phyloP scores from a whole-genome alignment of 2,329 filamentous ascomycete species.

The Sordariomycetes sp. region DNA sequence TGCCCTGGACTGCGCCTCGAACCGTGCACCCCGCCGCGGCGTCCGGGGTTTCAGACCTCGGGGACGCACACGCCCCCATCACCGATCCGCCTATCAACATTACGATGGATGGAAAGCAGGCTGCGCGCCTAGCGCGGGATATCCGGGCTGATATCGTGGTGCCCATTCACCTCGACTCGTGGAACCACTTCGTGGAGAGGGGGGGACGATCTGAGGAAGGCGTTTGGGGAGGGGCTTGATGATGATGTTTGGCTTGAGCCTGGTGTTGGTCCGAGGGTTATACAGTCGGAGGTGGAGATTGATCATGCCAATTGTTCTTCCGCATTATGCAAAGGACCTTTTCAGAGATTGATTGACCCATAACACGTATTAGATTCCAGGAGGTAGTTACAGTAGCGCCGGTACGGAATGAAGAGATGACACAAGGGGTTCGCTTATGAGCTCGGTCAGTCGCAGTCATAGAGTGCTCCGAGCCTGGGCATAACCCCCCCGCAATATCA shows the following conservation, averaged over 20 bases:
- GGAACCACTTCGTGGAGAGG: constrained; percentile 27
- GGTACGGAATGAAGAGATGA: too few species aligned
- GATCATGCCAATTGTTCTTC: too few species aligned
- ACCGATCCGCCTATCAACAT: constrained; percentile 17
- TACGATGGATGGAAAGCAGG: constrained; percentile 29
- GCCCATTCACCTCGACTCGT: constrained; percentile 32
- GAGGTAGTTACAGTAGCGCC: too few species aligned
- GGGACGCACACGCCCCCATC: constrained; percentile 12
- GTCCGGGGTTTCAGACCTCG: constrained; percentile 22
- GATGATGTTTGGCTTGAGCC: constrained; percentile 19
- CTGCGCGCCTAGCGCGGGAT: constrained; percentile 20
- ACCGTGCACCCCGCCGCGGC: constrained; percentile 26
- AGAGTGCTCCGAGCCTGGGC: too few species aligned
- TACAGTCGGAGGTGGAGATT: neutral
- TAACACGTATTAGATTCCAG: too few species aligned
- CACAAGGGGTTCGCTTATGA: too few species aligned
- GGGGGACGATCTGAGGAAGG: constrained; percentile 14
- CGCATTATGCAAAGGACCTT: too few species aligned
- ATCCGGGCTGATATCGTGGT: constrained; percentile 25
- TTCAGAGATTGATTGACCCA: too few species aligned
- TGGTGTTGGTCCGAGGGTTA: neutral
- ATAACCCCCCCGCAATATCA: too few species aligned
- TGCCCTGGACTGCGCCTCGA: constrained; percentile 27
- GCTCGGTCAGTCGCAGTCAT: too few species aligned
- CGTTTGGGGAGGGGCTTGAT: constrained; percentile 21